Evolutionary conservation across 2,329 filamentous ascomycete species (phyloP).

Genomic region (Penicillium sp.): DNA sequence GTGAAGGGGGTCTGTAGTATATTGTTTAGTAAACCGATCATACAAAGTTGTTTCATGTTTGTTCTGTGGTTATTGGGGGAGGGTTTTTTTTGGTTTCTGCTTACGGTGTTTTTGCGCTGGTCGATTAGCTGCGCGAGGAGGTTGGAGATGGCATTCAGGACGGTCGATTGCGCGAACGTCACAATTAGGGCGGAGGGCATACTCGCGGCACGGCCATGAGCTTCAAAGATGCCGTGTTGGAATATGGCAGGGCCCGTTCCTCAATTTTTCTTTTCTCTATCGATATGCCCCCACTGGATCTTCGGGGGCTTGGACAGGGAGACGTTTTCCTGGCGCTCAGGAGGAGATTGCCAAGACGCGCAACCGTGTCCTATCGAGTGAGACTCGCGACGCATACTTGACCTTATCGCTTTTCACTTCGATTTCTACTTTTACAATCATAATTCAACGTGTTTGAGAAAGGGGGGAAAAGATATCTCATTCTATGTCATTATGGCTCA

Average conservation of each 20-base stretch:
- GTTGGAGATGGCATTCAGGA: slow-evolving; percentile 42
- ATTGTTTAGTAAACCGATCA: slow-evolving; percentile 7
- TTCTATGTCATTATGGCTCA: slow-evolving; percentile 1
- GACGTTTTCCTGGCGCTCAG: background rate
- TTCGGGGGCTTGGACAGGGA: background rate
- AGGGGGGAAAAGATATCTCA: background rate
- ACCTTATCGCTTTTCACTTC: background rate
- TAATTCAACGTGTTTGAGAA: background rate
- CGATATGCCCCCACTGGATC: background rate
- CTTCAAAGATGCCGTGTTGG: background rate
- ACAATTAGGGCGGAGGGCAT: slow-evolving; percentile 35
- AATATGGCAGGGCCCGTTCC: background rate
- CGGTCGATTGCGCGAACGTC: slow-evolving; percentile 40
- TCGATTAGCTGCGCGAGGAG: slow-evolving; percentile 42
- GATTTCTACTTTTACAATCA: background rate
- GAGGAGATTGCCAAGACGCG: slow-evolving; percentile 16
- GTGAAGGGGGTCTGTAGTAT: slow-evolving; percentile 55
- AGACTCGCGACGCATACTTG: background rate
- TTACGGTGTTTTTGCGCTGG: slow-evolving; percentile 38
- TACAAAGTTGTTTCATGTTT: no score
- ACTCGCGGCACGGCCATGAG: slow-evolving; percentile 13
- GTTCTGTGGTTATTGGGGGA: no score
- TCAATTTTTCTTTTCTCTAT: background rate
- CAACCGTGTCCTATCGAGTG: slow-evolving; percentile 27
- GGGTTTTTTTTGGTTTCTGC: background rate